Conservation (phyloP, 73 alveolate species). For the Effrenium voratum region DNA sequence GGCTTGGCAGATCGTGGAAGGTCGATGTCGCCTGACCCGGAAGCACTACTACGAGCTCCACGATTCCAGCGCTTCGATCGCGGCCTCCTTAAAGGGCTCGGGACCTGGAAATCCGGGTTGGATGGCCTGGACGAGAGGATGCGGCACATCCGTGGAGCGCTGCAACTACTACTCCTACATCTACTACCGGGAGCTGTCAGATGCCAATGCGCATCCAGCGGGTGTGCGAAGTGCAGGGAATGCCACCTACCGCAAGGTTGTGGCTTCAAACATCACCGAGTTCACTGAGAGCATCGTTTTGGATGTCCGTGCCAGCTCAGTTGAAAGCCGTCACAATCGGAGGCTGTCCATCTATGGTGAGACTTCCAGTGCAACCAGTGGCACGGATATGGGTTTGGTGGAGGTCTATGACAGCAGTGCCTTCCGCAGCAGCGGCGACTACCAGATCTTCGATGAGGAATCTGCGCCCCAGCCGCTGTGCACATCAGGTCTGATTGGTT, state of each 20-base stretch:
- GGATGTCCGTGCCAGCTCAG: slow-evolving; percentile 29
- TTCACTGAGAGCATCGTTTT: background rate
- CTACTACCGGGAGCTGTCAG: slow-evolving; percentile 42
- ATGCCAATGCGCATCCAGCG: too few species aligned
- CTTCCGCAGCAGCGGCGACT: slow-evolving; percentile 50
- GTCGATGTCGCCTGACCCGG: slow-evolving; percentile 42
- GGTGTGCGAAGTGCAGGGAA: background rate
- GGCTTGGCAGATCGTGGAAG: slow-evolving; percentile 71
- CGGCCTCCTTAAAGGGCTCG: background rate
- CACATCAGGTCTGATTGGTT: background rate
- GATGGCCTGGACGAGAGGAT: slow-evolving; percentile 36
- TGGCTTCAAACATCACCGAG: background rate
- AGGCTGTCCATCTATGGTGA: background rate
- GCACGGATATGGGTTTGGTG: slow-evolving; percentile 38
- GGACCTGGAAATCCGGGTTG: slow-evolving; percentile 57
- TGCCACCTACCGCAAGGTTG: slow-evolving; percentile 52
- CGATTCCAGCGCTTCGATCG: background rate
- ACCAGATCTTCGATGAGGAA: slow-evolving; percentile 62
- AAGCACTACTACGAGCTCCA: slow-evolving; percentile 13
- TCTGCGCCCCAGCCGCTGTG: slow-evolving; percentile 29
- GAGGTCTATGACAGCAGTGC: slow-evolving; percentile 29
- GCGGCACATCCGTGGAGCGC: slow-evolving; percentile 16
- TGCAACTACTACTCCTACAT: slow-evolving; percentile 61
- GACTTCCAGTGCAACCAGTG: background rate
- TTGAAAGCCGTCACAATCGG: slow-evolving; percentile 24